Evolutionary conservation across 2,329 filamentous ascomycete genomes (phyloP), one percentile per base, ranked within the genome.

Genomic region (Thermothelomyces thermophilus): DNA sequence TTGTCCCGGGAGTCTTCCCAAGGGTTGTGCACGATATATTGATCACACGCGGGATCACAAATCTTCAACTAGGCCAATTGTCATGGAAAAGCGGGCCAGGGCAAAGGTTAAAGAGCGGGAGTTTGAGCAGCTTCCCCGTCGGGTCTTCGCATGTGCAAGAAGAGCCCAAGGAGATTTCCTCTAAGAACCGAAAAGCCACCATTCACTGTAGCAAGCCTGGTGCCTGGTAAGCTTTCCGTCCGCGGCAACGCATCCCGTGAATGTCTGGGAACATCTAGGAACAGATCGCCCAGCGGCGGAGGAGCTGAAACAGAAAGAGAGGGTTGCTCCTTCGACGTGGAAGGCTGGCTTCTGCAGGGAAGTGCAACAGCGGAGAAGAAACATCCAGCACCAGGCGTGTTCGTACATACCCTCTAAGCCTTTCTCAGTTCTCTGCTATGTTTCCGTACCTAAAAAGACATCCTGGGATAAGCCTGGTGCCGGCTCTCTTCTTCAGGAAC

Each of bases 101-200:
- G 20, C 8, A n/a, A 28, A 31, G 24, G 17, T 19, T 16, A 43
- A 14, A 39, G 10, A 20, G 9, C 24, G 30, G 16, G 33, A 46
- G 17, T 2, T 30, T 2, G 11, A 14, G n/a, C 22, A 17, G 31
- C 19, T 6, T 41, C 19, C 42, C 36, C 31, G 28, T n/a, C 36
- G 48, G 48, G 41, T 22, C 37, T 34, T 22, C 39, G 49, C 44
- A 41, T 51, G 34, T 35, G 33, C 44, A 40, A 40, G 34, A 28
- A 3, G n/a, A n/a, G n/a, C n/a, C 43, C 42, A 36, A 42, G 41
- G 9, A 26, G 13, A 20, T 26, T 37, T 33, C 30, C 14, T 6
- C 42, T 7, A 41, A 17, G 30, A 36, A 39, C 19, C 17, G 14
- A 22, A 20, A 41, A 31, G 31, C 11, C 24, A n/a, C 34, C 11